Evolutionary conservation across 176 grass and related monocot genomes (phyloP).

Genomic region (Leersia perrieri): DNA sequence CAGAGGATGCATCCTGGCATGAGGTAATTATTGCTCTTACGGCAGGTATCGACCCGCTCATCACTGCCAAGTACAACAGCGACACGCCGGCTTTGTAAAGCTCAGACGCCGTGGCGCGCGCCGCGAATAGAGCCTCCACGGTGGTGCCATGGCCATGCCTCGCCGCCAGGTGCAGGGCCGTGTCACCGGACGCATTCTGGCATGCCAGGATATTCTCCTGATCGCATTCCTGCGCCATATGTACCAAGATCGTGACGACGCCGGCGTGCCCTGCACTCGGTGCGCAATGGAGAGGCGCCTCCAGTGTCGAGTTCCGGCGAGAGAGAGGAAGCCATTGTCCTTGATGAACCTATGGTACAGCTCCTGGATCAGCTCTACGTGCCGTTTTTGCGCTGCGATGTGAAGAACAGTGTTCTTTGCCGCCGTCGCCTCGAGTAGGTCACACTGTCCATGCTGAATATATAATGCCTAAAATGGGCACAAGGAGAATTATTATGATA

Average conservation of each 20-base stretch:
- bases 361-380: constrained; percentile 8
- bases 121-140: neutral
- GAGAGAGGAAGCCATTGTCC: neutral
- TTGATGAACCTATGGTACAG: neutral
- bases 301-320: neutral
- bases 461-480: neutral
- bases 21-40: neutral
- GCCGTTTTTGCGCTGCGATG: neutral
- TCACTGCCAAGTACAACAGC: constrained; percentile 28
- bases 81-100: neutral
- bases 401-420: constrained; percentile 2
- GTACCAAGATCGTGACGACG: neutral
- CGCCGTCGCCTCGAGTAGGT: neutral
- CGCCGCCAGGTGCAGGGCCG: constrained; percentile 11
- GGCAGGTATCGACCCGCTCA: neutral
- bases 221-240: neutral
- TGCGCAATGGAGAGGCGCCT: constrained; percentile 22
- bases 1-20: neutral
- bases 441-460: neutral
- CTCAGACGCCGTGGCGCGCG: neutral
- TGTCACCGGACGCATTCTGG: constrained; percentile 3
- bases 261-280: neutral
- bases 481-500: too few relatives aligned
- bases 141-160: neutral
- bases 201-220: neutral